phyloP scores from a whole-genome alignment of 352 stramenopile genomes.

The Globisporangium spiculum region DNA sequence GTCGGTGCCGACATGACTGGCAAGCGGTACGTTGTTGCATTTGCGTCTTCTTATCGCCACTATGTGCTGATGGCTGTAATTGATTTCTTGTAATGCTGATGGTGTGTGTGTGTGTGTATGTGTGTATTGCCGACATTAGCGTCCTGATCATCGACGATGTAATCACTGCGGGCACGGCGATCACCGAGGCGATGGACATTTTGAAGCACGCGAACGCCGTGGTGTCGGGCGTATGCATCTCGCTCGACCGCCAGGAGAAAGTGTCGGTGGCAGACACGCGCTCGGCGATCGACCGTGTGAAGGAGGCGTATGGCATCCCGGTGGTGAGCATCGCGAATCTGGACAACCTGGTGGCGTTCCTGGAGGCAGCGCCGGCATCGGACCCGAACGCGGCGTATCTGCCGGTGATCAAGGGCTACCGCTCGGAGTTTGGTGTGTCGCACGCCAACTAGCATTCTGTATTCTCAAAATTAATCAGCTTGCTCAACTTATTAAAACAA shows the following conservation, averaged over 20 bases:
- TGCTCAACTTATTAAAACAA: too few species aligned
- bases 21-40: constrained; percentile 74
- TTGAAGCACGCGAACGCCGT: constrained; percentile 89
- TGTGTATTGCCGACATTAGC: constrained; percentile 24
- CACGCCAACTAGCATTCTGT: background rate
- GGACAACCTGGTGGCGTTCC: constrained; percentile 90
- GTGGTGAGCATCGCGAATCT: constrained; percentile 95
- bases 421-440: constrained; percentile 69
- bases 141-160: constrained; percentile 99
- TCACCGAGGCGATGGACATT: constrained; percentile 93
- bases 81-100: constrained; percentile 2
- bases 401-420: constrained; percentile 70
- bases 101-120: background rate
- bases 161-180: constrained; percentile 98
- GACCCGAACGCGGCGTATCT: constrained; percentile 64
- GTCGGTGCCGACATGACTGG: constrained; percentile 94
- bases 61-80: background rate
- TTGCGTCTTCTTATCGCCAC: background rate
- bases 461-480: too few species aligned
- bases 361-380: constrained; percentile 41
- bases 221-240: constrained; percentile 96
- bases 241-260: constrained; percentile 97
- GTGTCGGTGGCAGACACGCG: constrained; percentile 89
- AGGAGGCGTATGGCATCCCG: constrained; percentile 87
- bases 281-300: constrained; percentile 93